Base-by-base conservation (phyloP, 2,329 filamentous ascomycete genomes). In the Hypocreales sp. region DNA sequence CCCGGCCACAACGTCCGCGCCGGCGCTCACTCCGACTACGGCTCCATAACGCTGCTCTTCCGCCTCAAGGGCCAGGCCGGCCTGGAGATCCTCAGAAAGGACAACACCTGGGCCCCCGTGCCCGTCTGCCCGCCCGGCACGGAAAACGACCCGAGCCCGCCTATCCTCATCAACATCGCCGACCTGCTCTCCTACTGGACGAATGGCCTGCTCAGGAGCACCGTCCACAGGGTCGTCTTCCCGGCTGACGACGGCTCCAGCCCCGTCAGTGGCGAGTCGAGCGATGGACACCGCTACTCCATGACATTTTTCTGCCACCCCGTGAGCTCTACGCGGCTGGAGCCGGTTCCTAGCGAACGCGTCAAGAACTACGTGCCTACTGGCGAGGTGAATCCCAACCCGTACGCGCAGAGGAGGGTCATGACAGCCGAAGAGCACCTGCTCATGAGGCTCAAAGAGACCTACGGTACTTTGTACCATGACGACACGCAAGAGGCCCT, bases 1-100 rank as follows among this genome's bases (percentile, higher is more conserved):
- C 40, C 61, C 19, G 28, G 43, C 34, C 43, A 57, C 29, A 80
- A 87, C 43, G 70, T 94, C 34, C 76, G 87, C 16, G 87, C 87
- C 6, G 90, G 87, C 31, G 84, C 87, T 0, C 87, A 95, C 51
- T 87, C 79, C 5, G 86, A 94, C 56, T 93, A 93, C 53, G 72
- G 72, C 30, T 70, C 64, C 32, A 53, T 77, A 31, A 77, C 72
- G 2, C 58, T 77, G n/a, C 67, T 95, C 8, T 95, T 98, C 60
- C 83, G 90, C 39, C 69, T 86, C 2, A 70, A 71, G 1, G 79
- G 79, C 2, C 84, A 94, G 43, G 76, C 84, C 0, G 90, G 90
- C 0, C 63, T 98, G 2, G 84, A 95, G 50, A 77, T 95, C 34
- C 64, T 76, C 6, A 76, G 72, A 2, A 62, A 61, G 0, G 56